These are phyloP conservation scores for Moricandia moricandioides DNA, from an alignment of 345 rosid species.

Conservation along the genomic window DNA sequence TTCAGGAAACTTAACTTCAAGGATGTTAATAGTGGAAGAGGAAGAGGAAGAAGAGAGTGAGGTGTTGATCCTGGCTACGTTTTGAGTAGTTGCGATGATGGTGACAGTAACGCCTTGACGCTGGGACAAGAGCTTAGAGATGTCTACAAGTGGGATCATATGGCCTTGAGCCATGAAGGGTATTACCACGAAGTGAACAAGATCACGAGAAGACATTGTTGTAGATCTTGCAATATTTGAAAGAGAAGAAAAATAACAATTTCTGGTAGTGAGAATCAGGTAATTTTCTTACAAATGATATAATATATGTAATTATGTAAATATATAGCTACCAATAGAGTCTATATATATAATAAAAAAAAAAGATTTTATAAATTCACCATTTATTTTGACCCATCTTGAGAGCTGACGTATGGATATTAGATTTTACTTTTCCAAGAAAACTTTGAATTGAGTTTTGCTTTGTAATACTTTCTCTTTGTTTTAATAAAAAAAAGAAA, in stretches of 20 bases:
- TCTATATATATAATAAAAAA: no score
- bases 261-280: background rate
- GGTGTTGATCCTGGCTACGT: conserved; percentile 30
- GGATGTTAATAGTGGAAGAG: conserved; percentile 22
- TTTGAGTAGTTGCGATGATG: conserved; percentile 40
- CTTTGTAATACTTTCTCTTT: no score
- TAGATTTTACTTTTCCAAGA: background rate
- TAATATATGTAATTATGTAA: no score
- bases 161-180: conserved; percentile 50
- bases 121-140: conserved; percentile 40
- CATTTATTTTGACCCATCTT: conserved; percentile 11
- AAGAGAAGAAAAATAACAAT: background rate
- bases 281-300: background rate
- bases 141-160: conserved; percentile 49
- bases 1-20: conserved; percentile 35
- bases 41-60: conserved; percentile 26
- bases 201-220: conserved; percentile 24
- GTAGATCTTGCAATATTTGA: background rate
- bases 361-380: no score
- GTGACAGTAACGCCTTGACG: conserved; percentile 35
- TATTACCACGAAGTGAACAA: conserved; percentile 46
- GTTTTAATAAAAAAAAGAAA: no score
- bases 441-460: conserved; percentile 10
- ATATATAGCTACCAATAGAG: background rate
- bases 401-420: background rate